Evolutionary conservation across 768 basidiomycete species (phyloP), one percentile per base, ranked within the genome.

Genomic region (Tricholoma furcatifolium): DNA sequence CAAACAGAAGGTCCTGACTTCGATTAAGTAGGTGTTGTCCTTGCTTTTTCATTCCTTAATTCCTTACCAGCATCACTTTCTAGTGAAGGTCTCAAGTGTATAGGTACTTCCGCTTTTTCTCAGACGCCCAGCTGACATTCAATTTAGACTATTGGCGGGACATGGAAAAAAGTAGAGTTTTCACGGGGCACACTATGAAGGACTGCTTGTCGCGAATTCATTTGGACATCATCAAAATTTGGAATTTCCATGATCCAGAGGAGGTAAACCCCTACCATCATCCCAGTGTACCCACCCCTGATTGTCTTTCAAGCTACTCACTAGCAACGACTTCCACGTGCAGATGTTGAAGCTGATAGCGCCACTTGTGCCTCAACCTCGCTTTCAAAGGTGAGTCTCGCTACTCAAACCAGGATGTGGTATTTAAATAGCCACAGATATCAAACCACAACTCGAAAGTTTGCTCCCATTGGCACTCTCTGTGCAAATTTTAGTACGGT

Each of bases 171-270:
- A 48, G 55, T 39, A 43, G 41, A 21, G 43, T 38, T 9, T 53
- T 53, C 38, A 48, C 27, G 18, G 47, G n/a, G n/a, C n/a, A n/a
- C n/a, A n/a, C n/a, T n/a, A n/a, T n/a, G n/a, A n/a, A n/a, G n/a
- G n/a, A n/a, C n/a, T n/a, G n/a, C n/a, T n/a, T n/a, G n/a, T n/a
- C n/a, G n/a, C n/a, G n/a, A n/a, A n/a, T n/a, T n/a, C 55, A 57
- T 21, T 17, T 49, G 12, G 64, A 65, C 41, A 65, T 65, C 20
- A 47, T 63, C 20, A 45, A 53, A 18, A 47, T 59, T 20, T 65
- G 64, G 64, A 67, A 67, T 54, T 66, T 68, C 43, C 35, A 53
- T 17, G 61, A 64, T 47, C 63, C 57, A 6, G 14, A 49, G 20
- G 31, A 44, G 24, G 63, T 62, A 38, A 51, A 43, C 18, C 9